Base-by-base conservation (phyloP, 2,329 filamentous ascomycete genomes). In the Uncinocarpus reesii region DNA sequence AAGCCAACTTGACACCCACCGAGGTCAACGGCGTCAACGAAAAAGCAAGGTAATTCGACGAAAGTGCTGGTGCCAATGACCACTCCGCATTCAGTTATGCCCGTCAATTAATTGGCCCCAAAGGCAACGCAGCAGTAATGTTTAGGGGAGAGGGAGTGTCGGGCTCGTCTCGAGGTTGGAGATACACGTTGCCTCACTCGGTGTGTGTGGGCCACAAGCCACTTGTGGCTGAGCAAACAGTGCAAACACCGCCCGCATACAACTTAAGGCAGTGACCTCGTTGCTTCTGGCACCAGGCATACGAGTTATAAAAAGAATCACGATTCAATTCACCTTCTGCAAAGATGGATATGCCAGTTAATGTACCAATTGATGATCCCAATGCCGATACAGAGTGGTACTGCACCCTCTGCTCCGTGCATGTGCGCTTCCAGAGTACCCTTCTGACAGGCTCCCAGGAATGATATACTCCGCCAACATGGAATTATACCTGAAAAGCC, bases 361-460 rank as follows among this genome's bases (percentile, higher is more conserved):
- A 82, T 60, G 92, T 98, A 52, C 88, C 89, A 37, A 84, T 98
- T 57, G 87, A 94, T 63, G 83, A 96, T 63, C 90, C 90, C 26
- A 94, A 96, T 62, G 92, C 88, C 54, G 92, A 98, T 65, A 98
- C 92, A 54, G 92, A 98, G 82, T 98, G 92, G 92, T 89, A 71
- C 51, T 56, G 55, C 8, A 23, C 49, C 53, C 42, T 16, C 20
- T 20, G 42, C 26, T 6, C 26, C 11, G 26, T 11, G 11, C 5
- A 28, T 6, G 26, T 6, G 11, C 26, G 26, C 26, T 28, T n/a
- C 26, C 5, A 28, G 26, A 28, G 26, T 6, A 11, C 6, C 26
- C 26, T 34, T 13, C 49, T 49, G 48, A 52, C 53, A 54, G 50
- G 35, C n/a, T 36, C 44, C 50, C 57, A 95, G 89, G 89, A 98